A percentile compares a stretch with the other conserved stretches of the same genome.
Evolutionary conservation across 2,329 filamentous ascomycete species (phyloP).

Genomic region (Ilyonectria destructans): DNA sequence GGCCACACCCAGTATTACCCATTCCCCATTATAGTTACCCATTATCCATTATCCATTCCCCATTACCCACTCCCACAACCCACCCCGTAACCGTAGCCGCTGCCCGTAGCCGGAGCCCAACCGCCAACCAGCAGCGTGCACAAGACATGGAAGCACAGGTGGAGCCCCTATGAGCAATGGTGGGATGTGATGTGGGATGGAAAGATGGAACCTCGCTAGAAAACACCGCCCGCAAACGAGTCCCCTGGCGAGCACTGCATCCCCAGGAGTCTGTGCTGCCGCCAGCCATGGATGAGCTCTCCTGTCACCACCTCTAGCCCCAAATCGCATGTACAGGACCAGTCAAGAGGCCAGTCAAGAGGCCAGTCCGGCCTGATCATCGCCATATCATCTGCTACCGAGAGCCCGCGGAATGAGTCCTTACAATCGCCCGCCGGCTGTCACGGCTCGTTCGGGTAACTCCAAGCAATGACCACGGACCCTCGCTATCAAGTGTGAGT

Average conservation of each 20-base stretch:
- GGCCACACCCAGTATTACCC: not conserved
- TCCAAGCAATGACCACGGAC: slow-evolving; percentile 22
- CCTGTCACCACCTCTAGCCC: slow-evolving; percentile 15
- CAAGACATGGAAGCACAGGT: slow-evolving; percentile 21
- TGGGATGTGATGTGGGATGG: slow-evolving; percentile 21
- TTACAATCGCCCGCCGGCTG: slow-evolving; percentile 31
- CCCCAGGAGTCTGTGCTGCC: slow-evolving; percentile 30
- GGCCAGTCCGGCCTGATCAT: not conserved
- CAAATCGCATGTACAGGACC: slow-evolving; percentile 1
- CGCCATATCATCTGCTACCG: slow-evolving; percentile 39
- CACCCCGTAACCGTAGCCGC: slow-evolving; percentile 21
- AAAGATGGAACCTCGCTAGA: slow-evolving; percentile 35
- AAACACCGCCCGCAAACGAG: slow-evolving; percentile 25
- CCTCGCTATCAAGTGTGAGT: slow-evolving; percentile 35
- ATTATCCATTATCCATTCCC: not conserved
- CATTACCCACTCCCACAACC: slow-evolving; percentile 18
- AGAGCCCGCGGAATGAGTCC: not conserved
- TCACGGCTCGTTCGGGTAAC: slow-evolving; percentile 46
- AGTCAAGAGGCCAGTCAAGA: not conserved
- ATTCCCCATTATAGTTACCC: slow-evolving; percentile 5
- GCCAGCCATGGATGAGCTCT: slow-evolving; percentile 19
- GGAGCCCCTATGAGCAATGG: slow-evolving; percentile 25
- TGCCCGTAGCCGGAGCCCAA: slow-evolving; percentile 11
- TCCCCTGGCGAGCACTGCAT: slow-evolving; percentile 20
- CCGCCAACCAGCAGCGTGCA: slow-evolving; percentile 9